Conservation (phyloP, 805 yeast genomes). For the Metschnikowia vanudenii region DNA sequence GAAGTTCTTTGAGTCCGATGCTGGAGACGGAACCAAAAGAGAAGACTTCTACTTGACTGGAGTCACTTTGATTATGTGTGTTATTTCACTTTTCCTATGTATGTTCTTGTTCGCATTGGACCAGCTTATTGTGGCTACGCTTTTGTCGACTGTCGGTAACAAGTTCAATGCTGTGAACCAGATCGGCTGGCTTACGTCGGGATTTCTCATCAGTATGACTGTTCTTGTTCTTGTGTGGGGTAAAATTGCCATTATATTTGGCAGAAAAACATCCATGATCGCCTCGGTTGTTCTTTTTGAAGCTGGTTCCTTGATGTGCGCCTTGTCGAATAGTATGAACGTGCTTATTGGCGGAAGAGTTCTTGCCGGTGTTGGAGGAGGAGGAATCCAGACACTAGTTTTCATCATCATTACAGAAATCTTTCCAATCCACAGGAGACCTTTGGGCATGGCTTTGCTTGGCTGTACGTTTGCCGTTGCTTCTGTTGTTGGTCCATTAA, state of each 20-base stretch:
- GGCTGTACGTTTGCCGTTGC: conserved; percentile 24
- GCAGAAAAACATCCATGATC: conserved; percentile 33
- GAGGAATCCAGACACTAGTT: conserved; percentile 31
- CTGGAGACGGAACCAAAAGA: conserved; percentile 42
- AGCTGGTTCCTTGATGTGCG: conserved; percentile 39
- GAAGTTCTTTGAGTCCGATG: conserved; percentile 36
- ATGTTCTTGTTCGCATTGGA: conserved; percentile 38
- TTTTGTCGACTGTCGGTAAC: conserved; percentile 35
- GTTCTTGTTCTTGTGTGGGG: conserved; percentile 39
- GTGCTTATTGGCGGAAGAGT: conserved; percentile 43
- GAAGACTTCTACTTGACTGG: conserved; percentile 40
- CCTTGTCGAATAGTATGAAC: conserved; percentile 35
- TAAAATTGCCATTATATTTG: conserved; percentile 35
- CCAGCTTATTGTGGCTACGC: conserved; percentile 38
- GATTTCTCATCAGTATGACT: conserved; percentile 35
- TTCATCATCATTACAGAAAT: conserved; percentile 33
- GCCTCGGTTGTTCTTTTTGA: conserved; percentile 28
- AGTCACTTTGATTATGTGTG: conserved; percentile 22
- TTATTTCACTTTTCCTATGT: conserved; percentile 29
- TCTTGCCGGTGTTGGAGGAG: conserved; percentile 38
- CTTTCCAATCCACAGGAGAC: conserved; percentile 29
- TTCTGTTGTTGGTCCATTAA: conserved; percentile 26
- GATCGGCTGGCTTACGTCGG: conserved; percentile 41
- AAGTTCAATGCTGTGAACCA: conserved; percentile 33
- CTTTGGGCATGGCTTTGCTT: conserved; percentile 23